Evolutionary conservation across 2,329 filamentous ascomycete genomes (phyloP).

Genomic region (Arthrobotrys entomopaga): DNA sequence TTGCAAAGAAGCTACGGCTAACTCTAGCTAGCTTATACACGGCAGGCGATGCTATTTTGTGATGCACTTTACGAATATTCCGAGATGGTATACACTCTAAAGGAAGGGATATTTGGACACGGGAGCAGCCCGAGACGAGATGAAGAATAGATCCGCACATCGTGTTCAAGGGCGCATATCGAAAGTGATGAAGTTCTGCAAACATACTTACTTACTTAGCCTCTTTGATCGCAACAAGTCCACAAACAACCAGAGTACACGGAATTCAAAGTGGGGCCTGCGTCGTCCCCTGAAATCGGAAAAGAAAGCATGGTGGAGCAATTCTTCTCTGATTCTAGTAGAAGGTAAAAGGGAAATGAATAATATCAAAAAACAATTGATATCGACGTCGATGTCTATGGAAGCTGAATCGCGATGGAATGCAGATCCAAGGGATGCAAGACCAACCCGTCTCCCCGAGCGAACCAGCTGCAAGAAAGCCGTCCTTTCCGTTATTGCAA

Average conservation of each 20-base stretch:
- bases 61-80: neutral
- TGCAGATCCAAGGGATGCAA: slow-evolving; percentile 18
- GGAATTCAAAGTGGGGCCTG: too few species aligned
- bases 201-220: too few species aligned
- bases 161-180: too few species aligned
- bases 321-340: neutral
- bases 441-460: slow-evolving; percentile 38
- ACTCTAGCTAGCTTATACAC: too few species aligned
- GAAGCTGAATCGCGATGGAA: slow-evolving; percentile 7
- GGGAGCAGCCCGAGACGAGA: too few species aligned
- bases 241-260: too few species aligned
- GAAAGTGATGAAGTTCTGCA: too few species aligned
- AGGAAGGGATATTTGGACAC: too few species aligned
- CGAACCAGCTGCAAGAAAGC: slow-evolving; percentile 26
- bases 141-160: too few species aligned
- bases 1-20: too few species aligned
- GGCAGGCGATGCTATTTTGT: too few species aligned
- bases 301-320: neutral
- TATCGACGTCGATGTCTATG: neutral
- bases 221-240: too few species aligned
- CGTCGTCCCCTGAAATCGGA: neutral
- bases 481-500: neutral
- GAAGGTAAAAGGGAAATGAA: neutral
- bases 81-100: neutral
- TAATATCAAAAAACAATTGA: neutral